Conservation (phyloP, 768 basidiomycete species). For the Tylopilus intermedius region DNA sequence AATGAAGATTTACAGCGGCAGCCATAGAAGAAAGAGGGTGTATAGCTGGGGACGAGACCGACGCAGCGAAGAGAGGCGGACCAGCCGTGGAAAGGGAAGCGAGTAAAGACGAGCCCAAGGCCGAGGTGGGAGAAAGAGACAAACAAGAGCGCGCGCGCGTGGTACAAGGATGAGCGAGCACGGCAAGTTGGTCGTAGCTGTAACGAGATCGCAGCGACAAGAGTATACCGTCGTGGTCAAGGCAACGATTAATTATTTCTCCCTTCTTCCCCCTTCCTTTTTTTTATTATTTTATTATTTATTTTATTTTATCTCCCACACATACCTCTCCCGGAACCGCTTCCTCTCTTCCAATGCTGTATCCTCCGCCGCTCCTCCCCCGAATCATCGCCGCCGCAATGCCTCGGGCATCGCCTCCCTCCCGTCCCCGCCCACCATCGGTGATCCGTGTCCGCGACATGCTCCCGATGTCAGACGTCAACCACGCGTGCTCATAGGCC, state of each 20-base stretch:
- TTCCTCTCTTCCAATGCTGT: background rate
- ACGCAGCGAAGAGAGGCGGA: conserved; percentile 40
- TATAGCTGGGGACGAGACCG: conserved; percentile 27
- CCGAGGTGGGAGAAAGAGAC: conserved; percentile 20
- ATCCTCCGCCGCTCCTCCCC: background rate
- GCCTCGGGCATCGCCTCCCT: conserved; percentile 1
- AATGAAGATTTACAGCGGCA: conserved; percentile 69
- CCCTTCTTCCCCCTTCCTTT: background rate
- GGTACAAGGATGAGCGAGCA: conserved; percentile 6
- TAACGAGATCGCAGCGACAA: conserved; percentile 32
- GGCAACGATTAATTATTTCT: conserved; percentile 36
- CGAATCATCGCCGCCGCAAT: background rate
- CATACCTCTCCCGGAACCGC: conserved; percentile 3
- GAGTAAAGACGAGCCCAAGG: conserved; percentile 17
- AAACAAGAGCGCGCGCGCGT: conserved; percentile 17
- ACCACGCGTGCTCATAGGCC: background rate
- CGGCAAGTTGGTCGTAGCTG: conserved; percentile 5
- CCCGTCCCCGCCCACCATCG: background rate
- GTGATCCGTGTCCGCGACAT: background rate
- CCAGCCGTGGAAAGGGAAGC: conserved; percentile 44
- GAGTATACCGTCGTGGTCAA: conserved; percentile 43
- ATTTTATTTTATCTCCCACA: conserved; percentile 7
- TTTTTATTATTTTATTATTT: conserved; percentile 5
- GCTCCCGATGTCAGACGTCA: background rate
- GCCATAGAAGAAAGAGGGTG: conserved; percentile 53